phyloP scores from a whole-genome alignment of 352 stramenopile species.

The Phytophthora pinifolia region DNA sequence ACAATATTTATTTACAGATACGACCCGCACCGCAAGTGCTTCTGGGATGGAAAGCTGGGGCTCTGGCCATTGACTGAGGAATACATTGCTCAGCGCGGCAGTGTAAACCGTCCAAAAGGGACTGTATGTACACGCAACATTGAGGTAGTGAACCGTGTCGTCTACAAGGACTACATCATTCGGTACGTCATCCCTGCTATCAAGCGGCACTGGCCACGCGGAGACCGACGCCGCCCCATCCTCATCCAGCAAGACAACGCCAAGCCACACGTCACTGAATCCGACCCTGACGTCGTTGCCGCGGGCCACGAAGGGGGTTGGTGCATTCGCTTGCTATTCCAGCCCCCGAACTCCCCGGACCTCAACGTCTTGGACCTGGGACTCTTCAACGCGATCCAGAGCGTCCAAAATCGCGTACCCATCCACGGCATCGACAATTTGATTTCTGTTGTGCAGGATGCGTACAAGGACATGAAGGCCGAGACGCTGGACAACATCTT shows the following conservation, averaged over 20 bases:
- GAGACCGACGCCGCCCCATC: constrained; percentile 10
- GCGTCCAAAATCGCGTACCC: constrained; percentile 5
- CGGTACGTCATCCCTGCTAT: constrained; percentile 25
- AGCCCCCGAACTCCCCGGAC: constrained; percentile 29
- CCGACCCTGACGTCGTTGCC: constrained; percentile 20
- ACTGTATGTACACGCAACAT: constrained; percentile 10
- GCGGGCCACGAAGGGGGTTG: constrained; percentile 13
- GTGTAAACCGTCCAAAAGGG: constrained; percentile 16
- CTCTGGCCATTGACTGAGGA: constrained; percentile 26
- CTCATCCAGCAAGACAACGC: constrained; percentile 37
- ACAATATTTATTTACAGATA: too few relatives aligned
- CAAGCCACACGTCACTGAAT: constrained; percentile 8
- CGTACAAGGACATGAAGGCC: neutral
- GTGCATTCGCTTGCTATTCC: constrained; percentile 21
- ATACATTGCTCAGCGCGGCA: constrained; percentile 12
- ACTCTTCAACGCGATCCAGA: constrained; percentile 29
- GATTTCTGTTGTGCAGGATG: neutral
- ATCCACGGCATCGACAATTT: neutral
- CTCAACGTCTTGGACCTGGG: constrained; percentile 30
- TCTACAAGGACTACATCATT: constrained; percentile 26
- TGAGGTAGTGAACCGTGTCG: constrained; percentile 12
- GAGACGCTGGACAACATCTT: constrained; percentile 3
- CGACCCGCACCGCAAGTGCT: too few relatives aligned
- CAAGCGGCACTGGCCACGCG: constrained; percentile 18
- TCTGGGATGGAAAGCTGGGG: constrained; percentile 28